A percentile compares a stretch with the other conserved stretches of the same genome.
Evolutionary conservation across 352 stramenopile genomes (phyloP).

Genomic region (Globisporangium solare): DNA sequence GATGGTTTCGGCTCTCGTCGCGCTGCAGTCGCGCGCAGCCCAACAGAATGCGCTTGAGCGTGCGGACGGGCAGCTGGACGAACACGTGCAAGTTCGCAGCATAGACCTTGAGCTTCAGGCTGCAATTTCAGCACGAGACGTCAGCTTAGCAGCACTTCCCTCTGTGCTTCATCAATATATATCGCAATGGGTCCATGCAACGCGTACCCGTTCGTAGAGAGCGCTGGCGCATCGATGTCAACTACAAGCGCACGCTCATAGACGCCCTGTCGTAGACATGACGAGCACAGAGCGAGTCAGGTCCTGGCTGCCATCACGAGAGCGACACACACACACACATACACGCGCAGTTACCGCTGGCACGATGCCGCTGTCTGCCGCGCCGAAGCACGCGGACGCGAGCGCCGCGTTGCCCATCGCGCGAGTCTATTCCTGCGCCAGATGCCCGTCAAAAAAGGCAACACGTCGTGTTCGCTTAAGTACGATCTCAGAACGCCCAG

Average conservation of each 20-base stretch:
- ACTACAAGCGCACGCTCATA: slow-evolving; percentile 8
- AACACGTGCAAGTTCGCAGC: slow-evolving; percentile 14
- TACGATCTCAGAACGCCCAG: neutral
- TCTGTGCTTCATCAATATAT: too few species aligned
- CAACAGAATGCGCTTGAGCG: slow-evolving; percentile 30
- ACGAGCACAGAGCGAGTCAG: too few species aligned
- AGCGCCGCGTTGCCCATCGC: slow-evolving; percentile 22
- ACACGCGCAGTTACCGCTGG: neutral
- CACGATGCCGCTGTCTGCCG: neutral
- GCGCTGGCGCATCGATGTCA: slow-evolving; percentile 8
- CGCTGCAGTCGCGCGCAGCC: slow-evolving; percentile 3
- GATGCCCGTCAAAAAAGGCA: neutral
- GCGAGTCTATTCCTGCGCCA: neutral
- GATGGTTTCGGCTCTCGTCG: neutral
- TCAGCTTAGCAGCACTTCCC: neutral
- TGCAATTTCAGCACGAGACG: neutral
- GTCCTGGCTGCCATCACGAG: neutral
- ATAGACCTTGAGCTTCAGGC: slow-evolving; percentile 8
- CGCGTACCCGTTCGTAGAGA: neutral
- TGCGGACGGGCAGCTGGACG: slow-evolving; percentile 22
- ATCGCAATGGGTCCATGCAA: too few species aligned
- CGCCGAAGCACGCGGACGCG: slow-evolving; percentile 15
- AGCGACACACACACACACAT: neutral
- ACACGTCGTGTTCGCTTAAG: slow-evolving; percentile 6
- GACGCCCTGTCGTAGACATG: neutral